phyloP scores from a whole-genome alignment of 768 basidiomycete genomes.

The Exidia glandulosa region DNA sequence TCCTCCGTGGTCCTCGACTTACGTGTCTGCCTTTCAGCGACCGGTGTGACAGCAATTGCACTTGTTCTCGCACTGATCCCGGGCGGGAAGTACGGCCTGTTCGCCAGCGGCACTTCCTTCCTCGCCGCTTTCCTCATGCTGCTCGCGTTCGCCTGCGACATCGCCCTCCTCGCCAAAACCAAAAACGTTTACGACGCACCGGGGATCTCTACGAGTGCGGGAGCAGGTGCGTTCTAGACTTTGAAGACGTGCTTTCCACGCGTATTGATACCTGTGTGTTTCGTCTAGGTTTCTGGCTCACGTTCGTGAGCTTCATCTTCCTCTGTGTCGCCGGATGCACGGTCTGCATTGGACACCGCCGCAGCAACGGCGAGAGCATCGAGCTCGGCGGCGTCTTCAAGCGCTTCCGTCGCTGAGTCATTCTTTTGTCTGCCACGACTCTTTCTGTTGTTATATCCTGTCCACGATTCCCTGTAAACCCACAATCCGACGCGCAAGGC shows the following conservation, averaged over 20 bases:
- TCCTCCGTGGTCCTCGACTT: too few species aligned
- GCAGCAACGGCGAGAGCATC: slow-evolving; percentile 1
- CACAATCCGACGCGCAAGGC: too few species aligned
- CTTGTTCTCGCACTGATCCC: slow-evolving; percentile 35
- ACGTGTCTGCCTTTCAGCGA: slow-evolving; percentile 17
- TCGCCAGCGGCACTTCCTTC: slow-evolving; percentile 32
- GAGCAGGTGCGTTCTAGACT: slow-evolving; percentile 39
- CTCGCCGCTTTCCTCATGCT: slow-evolving; percentile 57
- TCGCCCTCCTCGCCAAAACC: slow-evolving; percentile 55
- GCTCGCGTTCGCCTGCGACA: slow-evolving; percentile 67
- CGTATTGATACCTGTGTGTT: background rate
- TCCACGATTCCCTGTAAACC: too few species aligned
- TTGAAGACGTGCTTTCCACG: background rate
- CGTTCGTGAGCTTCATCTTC: slow-evolving; percentile 55
- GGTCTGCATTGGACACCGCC: slow-evolving; percentile 57
- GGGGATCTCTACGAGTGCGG: slow-evolving; percentile 38
- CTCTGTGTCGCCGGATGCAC: slow-evolving; percentile 55
- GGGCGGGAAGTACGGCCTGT: background rate
- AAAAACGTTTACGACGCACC: slow-evolving; percentile 36
- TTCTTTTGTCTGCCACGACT: background rate
- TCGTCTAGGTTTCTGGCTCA: slow-evolving; percentile 62
- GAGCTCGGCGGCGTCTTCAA: background rate
- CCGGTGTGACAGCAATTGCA: slow-evolving; percentile 51
- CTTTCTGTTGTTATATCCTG: background rate
- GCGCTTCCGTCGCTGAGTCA: background rate